Evolutionary conservation across 345 rosid genomes (phyloP).

Genomic region (Salix dunnii): DNA sequence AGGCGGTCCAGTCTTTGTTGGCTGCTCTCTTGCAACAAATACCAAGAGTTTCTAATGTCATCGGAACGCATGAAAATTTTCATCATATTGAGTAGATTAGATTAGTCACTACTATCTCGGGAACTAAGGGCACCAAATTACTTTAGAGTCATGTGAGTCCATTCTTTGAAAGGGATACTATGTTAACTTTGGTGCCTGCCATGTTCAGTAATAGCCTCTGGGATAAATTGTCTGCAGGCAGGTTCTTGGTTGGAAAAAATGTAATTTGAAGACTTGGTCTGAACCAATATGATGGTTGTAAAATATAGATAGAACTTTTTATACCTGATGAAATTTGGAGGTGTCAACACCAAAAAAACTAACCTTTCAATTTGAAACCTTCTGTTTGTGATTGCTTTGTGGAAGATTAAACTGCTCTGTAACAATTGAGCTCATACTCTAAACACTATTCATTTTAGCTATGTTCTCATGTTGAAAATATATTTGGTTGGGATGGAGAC

Average conservation of each 20-base stretch:
- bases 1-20: background rate
- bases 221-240: background rate
- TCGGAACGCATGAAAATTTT: background rate
- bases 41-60: background rate
- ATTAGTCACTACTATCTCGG: background rate
- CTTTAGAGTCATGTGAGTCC: background rate
- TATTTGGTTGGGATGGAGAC: background rate
- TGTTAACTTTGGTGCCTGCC: background rate
- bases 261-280: background rate
- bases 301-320: background rate
- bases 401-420: background rate
- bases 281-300: background rate
- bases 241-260: background rate
- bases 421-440: background rate
- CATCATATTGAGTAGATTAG: background rate
- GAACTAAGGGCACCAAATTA: background rate
- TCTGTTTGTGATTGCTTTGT: background rate
- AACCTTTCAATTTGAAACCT: background rate
- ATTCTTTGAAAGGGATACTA: background rate
- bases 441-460: background rate
- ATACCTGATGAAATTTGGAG: background rate
- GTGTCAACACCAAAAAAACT: background rate
- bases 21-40: background rate
- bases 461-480: background rate
- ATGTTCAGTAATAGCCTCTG: background rate